Base-by-base conservation (phyloP, 768 basidiomycete genomes). In the Mycena rebaudengoi region DNA sequence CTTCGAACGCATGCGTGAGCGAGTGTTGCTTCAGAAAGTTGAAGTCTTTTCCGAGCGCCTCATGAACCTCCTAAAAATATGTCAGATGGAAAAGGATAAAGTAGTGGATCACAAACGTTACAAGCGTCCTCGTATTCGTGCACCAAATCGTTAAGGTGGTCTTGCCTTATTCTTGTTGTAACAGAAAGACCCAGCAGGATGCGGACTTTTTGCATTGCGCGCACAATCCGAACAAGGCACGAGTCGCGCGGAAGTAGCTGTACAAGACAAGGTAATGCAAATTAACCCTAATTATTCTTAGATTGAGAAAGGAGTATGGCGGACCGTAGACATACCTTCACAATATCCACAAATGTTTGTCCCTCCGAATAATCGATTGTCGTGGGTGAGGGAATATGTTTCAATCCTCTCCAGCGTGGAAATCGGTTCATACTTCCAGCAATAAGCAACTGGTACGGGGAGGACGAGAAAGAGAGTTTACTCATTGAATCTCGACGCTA, bases 401-500 rank as follows among this genome's bases (percentile, higher is more conserved):
- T 28, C 3, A 48, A 5, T 2, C 16, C 45, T 5, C 45, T 3
- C 45, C 45, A 48, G 14, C 10, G 7, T 12, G 45, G 26, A 28
- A 48, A 28, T 2, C 23, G 16, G 23, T 7, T 25, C 21, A 46
- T 23, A 26, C 45, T 46, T 16, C 13, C 7, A 21, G 8, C 8
- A 25, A 5, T 25, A 20, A 23, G 7, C 45, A 21, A 14, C 16
- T 21, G n/a, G 61, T 2, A 23, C 7, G 33, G 8, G 18, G 21
- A 14, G 39, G 41, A 7, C 4, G 3, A n/a, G 32, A 40, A 16
- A 21, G n/a, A 40, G 7, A 28, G 13, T 29, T 21, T 10, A 51
- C 61, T 44, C 48, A 8, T 63, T 63, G 48, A 63, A 63, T 41
- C n/a, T 44, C 3, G 62, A 56, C 11, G 62, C 62, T 2, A 56